These are phyloP conservation scores for Populus alba DNA, from an alignment of 345 rosid genomes.

Conservation along the genomic window DNA sequence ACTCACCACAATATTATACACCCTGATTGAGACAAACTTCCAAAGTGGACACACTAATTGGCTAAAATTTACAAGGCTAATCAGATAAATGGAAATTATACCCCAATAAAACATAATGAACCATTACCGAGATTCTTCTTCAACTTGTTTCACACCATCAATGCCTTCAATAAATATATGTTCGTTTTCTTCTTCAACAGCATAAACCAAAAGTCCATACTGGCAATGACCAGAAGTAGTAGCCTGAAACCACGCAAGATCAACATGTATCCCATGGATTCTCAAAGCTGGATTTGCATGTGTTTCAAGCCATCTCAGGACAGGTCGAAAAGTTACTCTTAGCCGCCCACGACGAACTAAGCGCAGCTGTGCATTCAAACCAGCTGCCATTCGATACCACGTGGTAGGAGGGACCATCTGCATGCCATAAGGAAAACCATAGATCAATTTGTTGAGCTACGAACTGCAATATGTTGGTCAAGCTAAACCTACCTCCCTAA, in stretches of 20 bases:
- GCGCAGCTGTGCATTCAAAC: slow-evolving; percentile 94
- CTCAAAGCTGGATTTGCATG: slow-evolving; percentile 86
- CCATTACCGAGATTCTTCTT: slow-evolving; percentile 49
- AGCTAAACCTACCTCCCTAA: slow-evolving; percentile 6
- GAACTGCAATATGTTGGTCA: slow-evolving; percentile 7
- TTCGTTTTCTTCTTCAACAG: slow-evolving; percentile 49
- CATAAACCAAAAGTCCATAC: slow-evolving; percentile 75
- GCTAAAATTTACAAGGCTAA: not conserved
- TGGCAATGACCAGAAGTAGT: slow-evolving; percentile 79
- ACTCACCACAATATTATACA: not conserved
- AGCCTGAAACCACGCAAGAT: slow-evolving; percentile 95
- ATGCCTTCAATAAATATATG: slow-evolving; percentile 34
- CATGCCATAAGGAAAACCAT: slow-evolving; percentile 19
- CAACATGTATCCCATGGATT: slow-evolving; percentile 56
- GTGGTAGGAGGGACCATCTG: slow-evolving; percentile 84
- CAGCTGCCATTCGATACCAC: slow-evolving; percentile 94
- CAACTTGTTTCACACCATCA: slow-evolving; percentile 39
- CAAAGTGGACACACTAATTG: not conserved
- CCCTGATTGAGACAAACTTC: not conserved
- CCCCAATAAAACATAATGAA: not conserved
- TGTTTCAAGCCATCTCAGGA: slow-evolving; percentile 83
- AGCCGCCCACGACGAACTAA: slow-evolving; percentile 82
- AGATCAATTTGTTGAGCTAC: slow-evolving; percentile 10
- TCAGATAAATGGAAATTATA: not conserved
- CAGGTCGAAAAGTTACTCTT: slow-evolving; percentile 59